Evolutionary conservation across 805 yeast genomes (phyloP), one percentile per base, ranked within the genome.

Genomic region (Saccharomycopsis schoenii): DNA sequence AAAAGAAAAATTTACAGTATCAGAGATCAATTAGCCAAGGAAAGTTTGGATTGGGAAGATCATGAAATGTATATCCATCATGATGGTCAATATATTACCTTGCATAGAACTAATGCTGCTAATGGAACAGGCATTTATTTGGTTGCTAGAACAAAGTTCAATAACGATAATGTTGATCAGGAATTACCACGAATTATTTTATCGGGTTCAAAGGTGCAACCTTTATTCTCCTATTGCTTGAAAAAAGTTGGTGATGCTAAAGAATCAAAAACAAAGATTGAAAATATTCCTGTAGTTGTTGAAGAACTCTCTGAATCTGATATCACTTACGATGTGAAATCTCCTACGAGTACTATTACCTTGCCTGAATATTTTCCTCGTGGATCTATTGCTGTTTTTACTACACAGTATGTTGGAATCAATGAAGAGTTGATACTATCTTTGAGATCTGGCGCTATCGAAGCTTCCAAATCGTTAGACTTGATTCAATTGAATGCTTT

Each of bases 11-110:
- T 88, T 59, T 81, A 86, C 68, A 72, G 71, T 11, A 80, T 88
- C n/a, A 77, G 94, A 65, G 73, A 76, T 51, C 71, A 77, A 11
- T 77, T 88, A 57, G 83, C 89, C 1, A 72, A 71, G 24, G 83
- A 84, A 62, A 72, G 72, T 42, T 66, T 66, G 42, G 72, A 70
- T 58, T 70, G 73, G 50, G 78, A 76, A 60, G 96, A 89, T 65
- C 88, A 88, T 67, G 97, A 93, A 72, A 90, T 89, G 88, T 93
- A 89, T 71, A 88, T 93, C 50, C 97, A 93, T 69, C 97, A 89
- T 68, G 96, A 91, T 65, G 97, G 89, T 14, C 96, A 92, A 71
- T 93, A 80, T 71, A 89, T 93, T 62, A 92, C 97, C 0, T 84
- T 93, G 60, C 97, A 93, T 71, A 78, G 98, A 66, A 81, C 85